These are phyloP conservation scores for Didymella pomorum DNA, from an alignment of 2,329 filamentous ascomycete species.

Conservation along the genomic window DNA sequence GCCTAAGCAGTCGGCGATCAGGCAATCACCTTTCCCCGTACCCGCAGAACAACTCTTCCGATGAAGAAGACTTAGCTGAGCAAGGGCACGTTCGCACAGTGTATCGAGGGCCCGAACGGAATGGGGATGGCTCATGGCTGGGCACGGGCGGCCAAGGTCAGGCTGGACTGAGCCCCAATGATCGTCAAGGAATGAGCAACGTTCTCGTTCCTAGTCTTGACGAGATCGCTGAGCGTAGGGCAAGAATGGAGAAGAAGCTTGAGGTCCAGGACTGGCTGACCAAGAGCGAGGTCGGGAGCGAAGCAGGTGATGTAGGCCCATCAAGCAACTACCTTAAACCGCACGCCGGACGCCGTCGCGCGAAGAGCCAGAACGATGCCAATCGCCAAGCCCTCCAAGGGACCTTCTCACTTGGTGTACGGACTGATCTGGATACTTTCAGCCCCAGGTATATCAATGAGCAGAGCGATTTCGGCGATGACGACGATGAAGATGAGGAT, in stretches of 20 bases:
- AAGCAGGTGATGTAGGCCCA: constrained; percentile 52
- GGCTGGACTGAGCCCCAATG: constrained; percentile 57
- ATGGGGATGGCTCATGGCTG: constrained; percentile 59
- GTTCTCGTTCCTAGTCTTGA: constrained; percentile 59
- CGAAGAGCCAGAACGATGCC: constrained; percentile 57
- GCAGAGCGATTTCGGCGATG: constrained; percentile 49
- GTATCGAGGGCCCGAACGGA: constrained; percentile 49
- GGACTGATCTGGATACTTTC: constrained; percentile 39
- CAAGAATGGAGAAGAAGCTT: constrained; percentile 60
- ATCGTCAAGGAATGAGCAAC: constrained; percentile 53
- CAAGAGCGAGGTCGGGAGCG: constrained; percentile 56
- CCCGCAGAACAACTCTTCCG: constrained; percentile 44
- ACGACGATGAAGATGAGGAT: constrained; percentile 45
- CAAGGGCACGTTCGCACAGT: constrained; percentile 29
- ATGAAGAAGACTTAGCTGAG: constrained; percentile 41
- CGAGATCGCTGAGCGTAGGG: constrained; percentile 58
- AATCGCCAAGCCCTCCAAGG: constrained; percentile 33
- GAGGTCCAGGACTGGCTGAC: constrained; percentile 64
- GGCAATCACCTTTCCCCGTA: constrained; percentile 51
- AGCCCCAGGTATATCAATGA: constrained; percentile 53
- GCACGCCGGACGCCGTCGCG: constrained; percentile 52
- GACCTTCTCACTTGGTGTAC: constrained; percentile 45
- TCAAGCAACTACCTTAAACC: constrained; percentile 40
- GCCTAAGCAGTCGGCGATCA: constrained; percentile 46
- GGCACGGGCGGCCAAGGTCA: constrained; percentile 51